These are phyloP conservation scores for Colletotrichum sp. DNA, from an alignment of 2,329 filamentous ascomycete species.

Conservation along the genomic window DNA sequence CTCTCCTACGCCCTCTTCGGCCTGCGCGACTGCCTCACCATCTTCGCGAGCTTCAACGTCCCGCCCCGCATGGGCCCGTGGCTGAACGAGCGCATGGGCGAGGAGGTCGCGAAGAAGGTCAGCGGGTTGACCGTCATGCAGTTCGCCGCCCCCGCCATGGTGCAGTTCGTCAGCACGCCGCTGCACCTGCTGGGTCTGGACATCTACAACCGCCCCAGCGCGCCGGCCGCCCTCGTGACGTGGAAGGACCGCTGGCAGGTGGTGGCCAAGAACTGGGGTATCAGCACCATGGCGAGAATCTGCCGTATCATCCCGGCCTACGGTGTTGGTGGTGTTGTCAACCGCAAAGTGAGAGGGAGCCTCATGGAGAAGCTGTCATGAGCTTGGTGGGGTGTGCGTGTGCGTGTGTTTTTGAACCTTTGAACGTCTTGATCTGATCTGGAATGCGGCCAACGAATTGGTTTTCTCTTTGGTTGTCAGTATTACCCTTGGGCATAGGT, in stretches of 20 bases:
- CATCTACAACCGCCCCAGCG: slow-evolving; percentile 74
- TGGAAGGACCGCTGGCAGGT: slow-evolving; percentile 67
- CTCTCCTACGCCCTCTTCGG: slow-evolving; percentile 82
- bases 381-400: neutral
- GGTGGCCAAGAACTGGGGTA: slow-evolving; percentile 77
- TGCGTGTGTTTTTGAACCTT: neutral
- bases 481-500: neutral
- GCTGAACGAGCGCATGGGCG: slow-evolving; percentile 60
- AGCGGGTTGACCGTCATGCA: slow-evolving; percentile 72
- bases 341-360: slow-evolving; percentile 70
- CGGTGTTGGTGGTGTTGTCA: slow-evolving; percentile 87
- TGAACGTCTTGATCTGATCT: neutral
- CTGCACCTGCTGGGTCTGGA: slow-evolving; percentile 86
- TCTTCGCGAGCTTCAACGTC: slow-evolving; percentile 91
- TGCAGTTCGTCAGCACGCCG: slow-evolving; percentile 83
- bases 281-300: slow-evolving; percentile 77
- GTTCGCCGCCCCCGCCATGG: slow-evolving; percentile 78
- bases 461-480: neutral
- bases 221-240: slow-evolving; percentile 33
- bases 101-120: slow-evolving; percentile 54
- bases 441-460: neutral
- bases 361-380: slow-evolving; percentile 58
- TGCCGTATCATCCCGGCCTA: slow-evolving; percentile 88
- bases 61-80: slow-evolving; percentile 78
- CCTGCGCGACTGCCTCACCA: slow-evolving; percentile 82